Conservation (phyloP, 2,329 filamentous ascomycete genomes). For the Dactylella cylindrospora region DNA sequence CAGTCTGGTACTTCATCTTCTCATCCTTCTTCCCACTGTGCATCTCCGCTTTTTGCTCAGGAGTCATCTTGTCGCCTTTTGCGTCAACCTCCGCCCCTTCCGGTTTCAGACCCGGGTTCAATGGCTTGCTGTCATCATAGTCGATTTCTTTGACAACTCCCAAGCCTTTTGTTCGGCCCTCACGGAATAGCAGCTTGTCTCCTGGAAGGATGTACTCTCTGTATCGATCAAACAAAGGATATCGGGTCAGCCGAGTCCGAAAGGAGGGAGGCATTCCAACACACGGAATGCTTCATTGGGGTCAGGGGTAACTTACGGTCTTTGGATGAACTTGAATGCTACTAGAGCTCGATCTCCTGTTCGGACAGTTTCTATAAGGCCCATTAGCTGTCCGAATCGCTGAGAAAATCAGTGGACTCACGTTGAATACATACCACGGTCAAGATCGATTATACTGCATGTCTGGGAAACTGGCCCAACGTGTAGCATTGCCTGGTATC, state of each 20-base stretch:
- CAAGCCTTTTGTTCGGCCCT: conserved; percentile 90
- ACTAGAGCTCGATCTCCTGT: conserved; percentile 93
- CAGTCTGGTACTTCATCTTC: conserved; percentile 45
- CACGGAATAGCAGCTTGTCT: conserved; percentile 86
- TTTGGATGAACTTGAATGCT: conserved; percentile 90
- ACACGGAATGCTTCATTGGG: too few species aligned
- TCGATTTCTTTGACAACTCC: conserved; percentile 91
- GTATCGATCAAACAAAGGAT: background rate
- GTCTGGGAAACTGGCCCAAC: conserved; percentile 94
- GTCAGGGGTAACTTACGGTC: conserved; percentile 61
- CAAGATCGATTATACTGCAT: conserved; percentile 95
- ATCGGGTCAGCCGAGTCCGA: background rate
- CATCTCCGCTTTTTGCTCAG: conserved; percentile 32
- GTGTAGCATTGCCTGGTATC: conserved; percentile 97
- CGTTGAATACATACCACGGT: conserved; percentile 62
- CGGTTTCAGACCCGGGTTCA: conserved; percentile 44
- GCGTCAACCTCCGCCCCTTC: conserved; percentile 12
- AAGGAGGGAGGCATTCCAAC: too few species aligned
- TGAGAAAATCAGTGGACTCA: background rate
- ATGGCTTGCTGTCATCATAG: conserved; percentile 65
- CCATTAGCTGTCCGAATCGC: background rate
- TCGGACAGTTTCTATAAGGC: conserved; percentile 68
- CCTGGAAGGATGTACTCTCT: conserved; percentile 82
- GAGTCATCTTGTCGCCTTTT: conserved; percentile 26
- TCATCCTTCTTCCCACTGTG: conserved; percentile 19